These are phyloP conservation scores for Sapria himalayana DNA, from an alignment of 345 rosid species.

Conservation along the genomic window DNA sequence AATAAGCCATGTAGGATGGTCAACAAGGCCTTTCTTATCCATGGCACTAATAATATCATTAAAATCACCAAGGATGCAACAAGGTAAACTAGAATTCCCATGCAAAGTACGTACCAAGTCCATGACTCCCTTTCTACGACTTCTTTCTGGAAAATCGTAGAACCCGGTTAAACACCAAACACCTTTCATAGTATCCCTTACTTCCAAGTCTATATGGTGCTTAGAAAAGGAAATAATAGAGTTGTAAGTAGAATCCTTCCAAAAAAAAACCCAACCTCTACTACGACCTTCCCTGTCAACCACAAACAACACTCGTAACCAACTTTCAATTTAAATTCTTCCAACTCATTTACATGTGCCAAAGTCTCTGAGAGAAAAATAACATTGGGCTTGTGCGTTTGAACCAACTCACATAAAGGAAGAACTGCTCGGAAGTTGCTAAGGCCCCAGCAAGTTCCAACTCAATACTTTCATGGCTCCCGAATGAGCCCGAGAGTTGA, in stretches of 20 bases:
- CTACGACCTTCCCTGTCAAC: not conserved
- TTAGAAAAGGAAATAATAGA: not conserved
- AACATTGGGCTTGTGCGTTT: not conserved
- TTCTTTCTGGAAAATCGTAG: not conserved
- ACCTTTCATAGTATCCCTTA: not conserved
- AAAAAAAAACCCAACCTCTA: not conserved
- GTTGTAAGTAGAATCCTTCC: not conserved
- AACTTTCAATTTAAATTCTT: not conserved
- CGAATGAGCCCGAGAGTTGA: no score
- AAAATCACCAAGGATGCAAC: constrained; percentile 2
- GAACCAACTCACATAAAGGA: not conserved
- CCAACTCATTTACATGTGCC: not conserved
- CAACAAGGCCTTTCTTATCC: not conserved
- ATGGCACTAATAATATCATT: not conserved
- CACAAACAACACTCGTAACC: not conserved
- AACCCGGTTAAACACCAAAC: not conserved
- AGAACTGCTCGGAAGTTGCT: not conserved
- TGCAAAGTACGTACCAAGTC: not conserved
- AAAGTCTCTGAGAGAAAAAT: not conserved
- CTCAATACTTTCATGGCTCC: no score
- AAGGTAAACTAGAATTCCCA: not conserved
- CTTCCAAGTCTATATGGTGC: not conserved
- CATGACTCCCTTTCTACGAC: not conserved
- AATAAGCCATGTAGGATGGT: not conserved
- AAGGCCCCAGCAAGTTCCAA: not conserved